Evolutionary conservation across 495 filamentous ascomycete species (phyloP), one percentile per base, ranked within the genome.

Genomic region (Annulohypoxylon moriforme): DNA sequence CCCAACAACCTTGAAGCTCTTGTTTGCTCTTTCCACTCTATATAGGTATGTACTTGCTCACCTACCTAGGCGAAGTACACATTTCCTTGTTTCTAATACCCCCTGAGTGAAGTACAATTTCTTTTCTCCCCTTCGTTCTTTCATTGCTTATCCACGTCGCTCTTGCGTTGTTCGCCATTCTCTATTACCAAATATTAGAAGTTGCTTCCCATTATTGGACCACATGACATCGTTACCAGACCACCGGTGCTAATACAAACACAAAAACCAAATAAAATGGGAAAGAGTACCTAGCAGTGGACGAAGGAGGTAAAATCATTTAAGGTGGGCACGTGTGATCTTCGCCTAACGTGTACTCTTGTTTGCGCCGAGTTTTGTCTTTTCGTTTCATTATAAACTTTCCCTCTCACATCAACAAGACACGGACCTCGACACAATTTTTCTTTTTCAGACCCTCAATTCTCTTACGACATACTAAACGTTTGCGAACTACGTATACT

Each of bases 141-240:
- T 52, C 38, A 4, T 38, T 60, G 22, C 7, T 8, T 25, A n/a
- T 60, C 22, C 27, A 11, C 44, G 4, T 38, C 13, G n/a, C 16
- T 34, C 47, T 25, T 24, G 18, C 13, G 16, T 60, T 44, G 22
- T 34, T 55, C 24, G 42, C 34, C 14, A 31, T 40, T 63, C 52
- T 22, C 46, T 38, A 27, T 31, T 31, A 8, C 31, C 18, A 27
- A 33, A 60, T 38, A 14, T 20, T 27, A 36, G 46, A 49, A 31
- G 24, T 38, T 57, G 57, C 22, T 42, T 42, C 16, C 13, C 40
- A 31, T n/a, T 42, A 50, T 60, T 47, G 47, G 68, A 14, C 68
- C 33, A 60, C 64, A 65, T 65, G 44, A 60, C 61, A 56, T 70
- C 56, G 61, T 57, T 16, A 56, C 25, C 49, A 71, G 13, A 34